Base-by-base conservation (phyloP, 768 basidiomycete genomes). In the Dendrothele bispora region DNA sequence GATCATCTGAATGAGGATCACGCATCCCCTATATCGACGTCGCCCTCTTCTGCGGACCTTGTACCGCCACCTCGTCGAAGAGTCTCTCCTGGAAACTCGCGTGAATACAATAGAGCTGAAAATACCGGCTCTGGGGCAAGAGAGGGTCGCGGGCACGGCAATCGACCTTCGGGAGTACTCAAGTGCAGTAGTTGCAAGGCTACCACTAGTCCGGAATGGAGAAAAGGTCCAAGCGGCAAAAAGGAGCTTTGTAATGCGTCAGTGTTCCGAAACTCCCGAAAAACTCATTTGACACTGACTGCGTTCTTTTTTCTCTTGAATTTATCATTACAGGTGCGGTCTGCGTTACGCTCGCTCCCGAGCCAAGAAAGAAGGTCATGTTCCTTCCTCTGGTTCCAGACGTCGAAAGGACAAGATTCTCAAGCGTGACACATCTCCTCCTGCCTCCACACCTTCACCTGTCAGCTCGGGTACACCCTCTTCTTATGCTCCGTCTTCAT, bases 211-310 rank as follows among this genome's bases (percentile, higher is more conserved):
- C 91, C 91, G 0, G 91, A 94, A 64, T 94, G 91, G 91, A 73
- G 91, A 61, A 94, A 94, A 65, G 91, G 91, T 17, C 89, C 90
- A 43, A 90, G 80, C 58, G 91, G 91, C 22, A 87, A 88, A 66
- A 94, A 94, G 68, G 90, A 94, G 64, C 74, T 94, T 22, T 94
- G 91, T 64, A 94, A 94, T 71, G 91, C 91, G 86, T 92, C 68
- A 73, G 88, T 78, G 53, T 55, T 62, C 54, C 41, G 29, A n/a
- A 24, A 10, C 30, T 10, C 17, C 30, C 17, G 10, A 10, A 17
- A 22, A 10, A 15, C 10, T 20, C n/a, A n/a, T 39, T 39, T 10
- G 20, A 39, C 38, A 49, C 41, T 40, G 36, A 27, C 30, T 38
- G 1, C 43, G 14, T 21, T 14, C 11, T 25, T 21, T 29, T 34